These are phyloP conservation scores for Musa beccarii DNA, from an alignment of 176 grass and related monocot species.

Conservation along the genomic window DNA sequence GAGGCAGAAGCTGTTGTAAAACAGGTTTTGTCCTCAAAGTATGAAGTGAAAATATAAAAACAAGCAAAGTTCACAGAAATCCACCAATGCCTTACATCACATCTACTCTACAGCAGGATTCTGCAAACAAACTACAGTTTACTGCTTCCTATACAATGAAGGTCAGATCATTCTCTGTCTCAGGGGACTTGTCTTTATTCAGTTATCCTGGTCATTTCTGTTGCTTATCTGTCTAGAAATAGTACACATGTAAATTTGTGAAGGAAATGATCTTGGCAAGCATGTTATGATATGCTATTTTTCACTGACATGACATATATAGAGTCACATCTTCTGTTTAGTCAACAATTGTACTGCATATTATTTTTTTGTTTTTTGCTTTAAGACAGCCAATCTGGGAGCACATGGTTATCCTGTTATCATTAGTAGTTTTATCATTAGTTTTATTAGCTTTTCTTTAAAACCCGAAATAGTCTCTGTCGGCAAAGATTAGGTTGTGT, in stretches of 20 bases:
- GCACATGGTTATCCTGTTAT: no score
- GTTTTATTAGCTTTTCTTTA: background rate
- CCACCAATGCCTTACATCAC: constrained; percentile 88
- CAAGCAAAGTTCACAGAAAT: constrained; percentile 60
- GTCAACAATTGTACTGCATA: no score
- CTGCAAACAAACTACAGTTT: constrained; percentile 72
- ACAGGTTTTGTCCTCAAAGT: constrained; percentile 43
- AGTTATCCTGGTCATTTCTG: background rate
- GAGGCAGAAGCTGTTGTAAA: constrained; percentile 56
- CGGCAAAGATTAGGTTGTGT: no score
- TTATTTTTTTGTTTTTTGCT: no score
- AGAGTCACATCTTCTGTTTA: no score
- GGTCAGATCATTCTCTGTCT: constrained; percentile 32
- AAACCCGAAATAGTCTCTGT: background rate
- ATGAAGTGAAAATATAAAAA: constrained; percentile 59
- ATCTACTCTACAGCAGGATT: constrained; percentile 90
- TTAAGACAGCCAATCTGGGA: no score
- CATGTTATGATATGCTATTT: no score
- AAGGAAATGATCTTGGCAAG: background rate
- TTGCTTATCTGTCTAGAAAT: background rate
- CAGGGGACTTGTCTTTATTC: background rate
- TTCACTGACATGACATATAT: no score
- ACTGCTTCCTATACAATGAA: constrained; percentile 73
- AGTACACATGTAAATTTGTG: background rate
- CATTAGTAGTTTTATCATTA: no score